Base-by-base conservation (phyloP, 768 basidiomycete genomes). In the Rhodotorula sphaerocarpa region DNA sequence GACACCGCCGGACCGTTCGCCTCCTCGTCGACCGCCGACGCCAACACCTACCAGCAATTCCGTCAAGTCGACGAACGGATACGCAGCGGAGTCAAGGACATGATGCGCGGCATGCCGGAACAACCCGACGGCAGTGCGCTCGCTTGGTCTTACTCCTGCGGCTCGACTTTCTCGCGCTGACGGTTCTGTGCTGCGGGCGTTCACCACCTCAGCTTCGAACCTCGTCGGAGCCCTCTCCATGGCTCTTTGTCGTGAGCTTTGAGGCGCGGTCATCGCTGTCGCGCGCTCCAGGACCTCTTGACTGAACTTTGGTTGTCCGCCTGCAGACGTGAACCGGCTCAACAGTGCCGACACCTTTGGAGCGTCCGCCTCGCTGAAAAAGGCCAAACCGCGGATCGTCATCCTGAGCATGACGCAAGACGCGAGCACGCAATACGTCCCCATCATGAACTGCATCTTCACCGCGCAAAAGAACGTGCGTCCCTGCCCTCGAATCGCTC, bases 361-460 rank as follows among this genome's bases (percentile, higher is more conserved):
- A 27, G 27, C 60, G 3, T 36, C 39, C 3, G 14, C 55, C 9
- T 25, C 61, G 28, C 59, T 31, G 18, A 46, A 36, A 50, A 57
- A 34, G 31, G 25, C 57, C 20, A 57, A 83, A 63, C 81, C 85
- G 0, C 78, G 84, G 14, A 84, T 87, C 54, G 75, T 86, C 54
- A 79, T 97, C 66, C 79, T 99, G 56, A 92, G 90, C 44, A 90
- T 95, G 57, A 93, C 92, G 16, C 88, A 89, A 21, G 88, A 93
- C 76, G 80, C 86, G 33, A 86, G 88, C 14, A 81, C 85, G 12
- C 89, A 91, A 15, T 99, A 99, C 76, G 93, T 97, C 52, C 89
- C 93, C 30, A 85, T 97, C 74, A 99, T 99, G 95, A 97, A 97
- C 74, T 86, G 91, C 57, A 97, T 97, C 52, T 99, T 99, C 77